Conservation (phyloP, 768 basidiomycete species). For the Mycena capillaripes region DNA sequence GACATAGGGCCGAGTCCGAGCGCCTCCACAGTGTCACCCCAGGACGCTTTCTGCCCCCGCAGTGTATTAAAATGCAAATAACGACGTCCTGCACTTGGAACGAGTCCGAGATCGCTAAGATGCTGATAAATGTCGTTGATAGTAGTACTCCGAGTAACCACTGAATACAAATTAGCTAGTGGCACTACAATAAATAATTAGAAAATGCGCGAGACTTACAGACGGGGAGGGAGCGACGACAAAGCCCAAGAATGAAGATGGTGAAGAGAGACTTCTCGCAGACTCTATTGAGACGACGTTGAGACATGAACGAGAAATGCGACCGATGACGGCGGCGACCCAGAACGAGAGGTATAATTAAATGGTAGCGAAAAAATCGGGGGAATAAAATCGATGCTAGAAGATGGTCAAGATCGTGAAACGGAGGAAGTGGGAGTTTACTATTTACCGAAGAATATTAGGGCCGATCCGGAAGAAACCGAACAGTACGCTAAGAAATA, state of each 20-base stretch:
- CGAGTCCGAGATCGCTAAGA: neutral
- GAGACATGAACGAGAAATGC: too few relatives aligned
- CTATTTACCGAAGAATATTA: neutral
- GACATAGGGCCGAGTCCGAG: neutral
- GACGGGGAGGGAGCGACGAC: neutral
- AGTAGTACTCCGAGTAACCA: neutral
- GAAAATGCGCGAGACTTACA: neutral
- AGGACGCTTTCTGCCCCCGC: neutral
- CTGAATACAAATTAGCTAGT: neutral
- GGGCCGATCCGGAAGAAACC: neutral
- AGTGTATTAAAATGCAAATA: neutral
- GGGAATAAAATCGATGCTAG: neutral
- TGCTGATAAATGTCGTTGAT: neutral
- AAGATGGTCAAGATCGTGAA: neutral
- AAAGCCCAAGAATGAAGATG: neutral
- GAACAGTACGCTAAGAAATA: neutral
- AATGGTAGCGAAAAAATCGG: neutral
- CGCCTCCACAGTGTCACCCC: neutral
- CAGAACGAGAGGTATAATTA: neutral
- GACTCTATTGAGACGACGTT: neutral
- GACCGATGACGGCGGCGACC: neutral
- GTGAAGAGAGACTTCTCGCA: neutral
- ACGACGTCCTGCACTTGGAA: neutral
- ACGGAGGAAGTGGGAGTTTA: neutral
- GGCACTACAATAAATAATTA: neutral